Percentiles rank a stretch among this genome's conserved stretches.
phyloP scores from a whole-genome alignment of 163 green algal species.

The Chlorella variabilis region DNA sequence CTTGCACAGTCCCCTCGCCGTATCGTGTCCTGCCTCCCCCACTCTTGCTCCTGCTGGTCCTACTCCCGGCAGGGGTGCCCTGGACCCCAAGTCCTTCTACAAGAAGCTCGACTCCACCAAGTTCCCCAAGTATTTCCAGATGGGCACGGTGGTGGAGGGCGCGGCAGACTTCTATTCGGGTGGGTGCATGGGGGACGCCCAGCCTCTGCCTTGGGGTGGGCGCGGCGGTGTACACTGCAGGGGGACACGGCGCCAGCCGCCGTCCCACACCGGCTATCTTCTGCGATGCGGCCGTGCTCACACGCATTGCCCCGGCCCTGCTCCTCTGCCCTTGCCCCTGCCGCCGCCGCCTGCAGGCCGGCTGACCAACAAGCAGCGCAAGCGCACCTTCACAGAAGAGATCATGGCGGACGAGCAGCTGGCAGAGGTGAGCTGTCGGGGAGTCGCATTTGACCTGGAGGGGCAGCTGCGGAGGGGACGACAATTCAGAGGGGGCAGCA shows the following conservation, averaged over 20 bases:
- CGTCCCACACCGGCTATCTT: too few relatives aligned
- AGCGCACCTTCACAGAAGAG: constrained; percentile 82
- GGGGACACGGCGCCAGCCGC: too few relatives aligned
- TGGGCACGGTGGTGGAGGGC: constrained; percentile 81
- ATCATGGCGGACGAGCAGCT: constrained; percentile 68
- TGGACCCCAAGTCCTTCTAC: constrained; percentile 76
- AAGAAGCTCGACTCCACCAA: constrained; percentile 74
- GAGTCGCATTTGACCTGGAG: too few relatives aligned
- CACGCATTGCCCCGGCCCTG: too few relatives aligned
- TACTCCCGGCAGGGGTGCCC: constrained; percentile 38
- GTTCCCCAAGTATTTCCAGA: constrained; percentile 84
- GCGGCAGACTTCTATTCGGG: constrained; percentile 78
- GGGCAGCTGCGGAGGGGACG: too few relatives aligned
- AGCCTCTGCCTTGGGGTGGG: too few relatives aligned
- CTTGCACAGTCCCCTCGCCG: too few relatives aligned
- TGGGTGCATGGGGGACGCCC: background rate
- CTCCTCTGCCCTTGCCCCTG: too few relatives aligned
- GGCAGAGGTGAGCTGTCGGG: background rate
- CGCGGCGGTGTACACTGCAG: too few relatives aligned
- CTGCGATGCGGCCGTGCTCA: too few relatives aligned
- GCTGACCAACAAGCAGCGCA: constrained; percentile 75
- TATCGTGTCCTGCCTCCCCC: background rate
- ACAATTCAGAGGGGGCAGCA: too few relatives aligned
- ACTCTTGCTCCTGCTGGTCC: background rate
- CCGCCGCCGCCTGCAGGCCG: constrained; percentile 45